Evolutionary conservation across 2,329 filamentous ascomycete genomes (phyloP).

Genomic region (Cladosporium austrohemisphaericum): DNA sequence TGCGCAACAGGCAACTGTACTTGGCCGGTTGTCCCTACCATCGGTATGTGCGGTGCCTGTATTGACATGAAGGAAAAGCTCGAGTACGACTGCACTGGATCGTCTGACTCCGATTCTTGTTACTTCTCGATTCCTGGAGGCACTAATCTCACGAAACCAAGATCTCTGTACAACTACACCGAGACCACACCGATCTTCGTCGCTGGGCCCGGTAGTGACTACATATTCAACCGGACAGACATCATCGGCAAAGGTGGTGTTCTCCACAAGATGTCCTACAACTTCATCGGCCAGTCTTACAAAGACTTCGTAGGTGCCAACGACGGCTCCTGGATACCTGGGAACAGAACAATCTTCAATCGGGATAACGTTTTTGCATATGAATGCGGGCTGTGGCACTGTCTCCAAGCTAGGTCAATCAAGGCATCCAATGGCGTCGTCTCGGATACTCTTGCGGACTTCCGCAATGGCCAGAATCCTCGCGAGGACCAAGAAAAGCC

Average conservation of each 20-base stretch:
- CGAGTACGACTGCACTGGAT: neutral
- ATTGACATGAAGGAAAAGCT: neutral
- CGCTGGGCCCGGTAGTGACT: neutral
- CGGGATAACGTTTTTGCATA: neutral
- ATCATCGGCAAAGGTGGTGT: neutral
- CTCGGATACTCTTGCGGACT: neutral
- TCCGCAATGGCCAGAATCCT: neutral
- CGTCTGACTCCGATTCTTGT: neutral
- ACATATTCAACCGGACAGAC: conserved; percentile 7
- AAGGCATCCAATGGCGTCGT: conserved; percentile 9
- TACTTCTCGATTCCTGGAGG: conserved; percentile 5
- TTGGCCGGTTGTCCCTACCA: conserved; percentile 13
- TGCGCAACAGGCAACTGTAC: conserved; percentile 15
- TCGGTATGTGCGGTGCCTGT: conserved; percentile 14
- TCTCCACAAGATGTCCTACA: neutral
- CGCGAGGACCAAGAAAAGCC: neutral
- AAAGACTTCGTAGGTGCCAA: neutral
- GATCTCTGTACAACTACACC: neutral
- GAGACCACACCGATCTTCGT: neutral
- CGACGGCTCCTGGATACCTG: neutral
- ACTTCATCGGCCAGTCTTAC: conserved; percentile 11
- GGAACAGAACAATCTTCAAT: neutral
- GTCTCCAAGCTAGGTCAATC: conserved; percentile 3
- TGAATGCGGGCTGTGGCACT: conserved; percentile 12
- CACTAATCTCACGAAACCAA: neutral